These are phyloP conservation scores for Serendipita indica DNA, from an alignment of 768 basidiomycete genomes.

Conservation along the genomic window DNA sequence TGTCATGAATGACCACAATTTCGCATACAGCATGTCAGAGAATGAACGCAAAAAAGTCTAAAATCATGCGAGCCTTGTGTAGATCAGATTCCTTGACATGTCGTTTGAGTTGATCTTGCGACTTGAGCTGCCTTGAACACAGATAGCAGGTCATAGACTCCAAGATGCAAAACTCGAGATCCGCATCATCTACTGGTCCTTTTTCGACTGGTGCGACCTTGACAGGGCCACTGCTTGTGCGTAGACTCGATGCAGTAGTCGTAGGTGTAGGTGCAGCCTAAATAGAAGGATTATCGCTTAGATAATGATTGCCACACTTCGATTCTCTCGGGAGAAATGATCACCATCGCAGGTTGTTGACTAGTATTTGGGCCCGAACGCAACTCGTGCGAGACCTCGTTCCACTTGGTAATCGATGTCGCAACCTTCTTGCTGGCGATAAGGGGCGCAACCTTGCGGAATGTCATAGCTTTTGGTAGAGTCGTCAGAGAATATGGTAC, in stretches of 20 bases:
- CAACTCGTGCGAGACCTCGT: constrained; percentile 83
- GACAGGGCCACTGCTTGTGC: constrained; percentile 17
- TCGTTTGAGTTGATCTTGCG: constrained; percentile 64
- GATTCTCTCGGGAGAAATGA: constrained; percentile 4
- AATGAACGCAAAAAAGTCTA: constrained; percentile 18
- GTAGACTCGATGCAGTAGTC: too few relatives aligned
- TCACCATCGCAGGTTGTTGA: constrained; percentile 10
- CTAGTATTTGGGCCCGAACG: constrained; percentile 29
- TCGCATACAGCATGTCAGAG: constrained; percentile 5
- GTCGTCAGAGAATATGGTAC: background rate
- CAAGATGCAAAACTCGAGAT: constrained; percentile 75
- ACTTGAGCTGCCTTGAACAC: constrained; percentile 88
- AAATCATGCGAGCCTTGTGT: constrained; percentile 61
- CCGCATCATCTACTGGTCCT: constrained; percentile 28
- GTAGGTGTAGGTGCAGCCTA: constrained; percentile 16
- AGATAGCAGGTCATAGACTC: constrained; percentile 67
- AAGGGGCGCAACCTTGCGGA: constrained; percentile 65
- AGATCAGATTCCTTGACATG: constrained; percentile 90
- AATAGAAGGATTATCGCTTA: constrained; percentile 14
- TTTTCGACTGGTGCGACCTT: too few relatives aligned
- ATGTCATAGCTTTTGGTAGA: constrained; percentile 23
- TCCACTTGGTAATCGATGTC: constrained; percentile 76
- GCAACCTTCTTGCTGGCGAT: constrained; percentile 74
- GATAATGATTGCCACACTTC: background rate
- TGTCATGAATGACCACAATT: constrained; percentile 4